Evolutionary conservation across 805 yeast genomes (phyloP), one percentile per base, ranked within the genome.

Genomic region (Schizosaccharomyces osmophilus): DNA sequence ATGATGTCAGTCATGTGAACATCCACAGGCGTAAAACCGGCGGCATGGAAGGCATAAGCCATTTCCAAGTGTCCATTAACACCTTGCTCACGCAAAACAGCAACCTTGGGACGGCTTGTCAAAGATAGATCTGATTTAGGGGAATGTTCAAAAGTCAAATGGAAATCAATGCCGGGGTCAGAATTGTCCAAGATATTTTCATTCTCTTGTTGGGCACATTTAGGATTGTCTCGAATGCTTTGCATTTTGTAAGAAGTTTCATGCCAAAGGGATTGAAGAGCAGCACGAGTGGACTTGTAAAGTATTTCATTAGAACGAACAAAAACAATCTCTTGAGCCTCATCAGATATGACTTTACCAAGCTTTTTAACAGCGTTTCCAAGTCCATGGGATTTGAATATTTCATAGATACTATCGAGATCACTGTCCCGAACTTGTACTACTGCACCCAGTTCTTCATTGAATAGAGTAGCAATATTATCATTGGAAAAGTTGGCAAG

Each of bases 41-140:
- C 95, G 71, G 83, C 87, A 70, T 83, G 83, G 79, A 93, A 88
- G 65, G 90, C 80, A 87, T 94, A 89, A 2, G 97, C 97, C 97
- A 93, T 89, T 75, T 93, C 98, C 78, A 85, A 86, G 71, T 90
- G 95, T 43, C 97, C 95, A 72, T 93, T 93, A 62, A 93, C 96
- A 75, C 98, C 98, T 75, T 93, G 98, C 72, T 93, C 98, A 75
- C 98, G 85, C 68, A 93, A 77, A 62, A 93, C 88, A 51, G 97
- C 98, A 66, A 93, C 97, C 73, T 82, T 84, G 60, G 98, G 98
- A 69, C 76, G 81, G 17, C 45, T 11, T 13, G 58, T 24, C 45
- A 55, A n/a, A 15, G 26, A 17, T 17, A 48, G 5, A 8, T 29
- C 61, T n/a, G 62, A 15, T 11, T 54, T 45, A 22, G 42, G 41